Evolutionary conservation across 75 land plant species (phyloP), one percentile per base, ranked within the genome.

Genomic region (Cupressus sempervirens): DNA sequence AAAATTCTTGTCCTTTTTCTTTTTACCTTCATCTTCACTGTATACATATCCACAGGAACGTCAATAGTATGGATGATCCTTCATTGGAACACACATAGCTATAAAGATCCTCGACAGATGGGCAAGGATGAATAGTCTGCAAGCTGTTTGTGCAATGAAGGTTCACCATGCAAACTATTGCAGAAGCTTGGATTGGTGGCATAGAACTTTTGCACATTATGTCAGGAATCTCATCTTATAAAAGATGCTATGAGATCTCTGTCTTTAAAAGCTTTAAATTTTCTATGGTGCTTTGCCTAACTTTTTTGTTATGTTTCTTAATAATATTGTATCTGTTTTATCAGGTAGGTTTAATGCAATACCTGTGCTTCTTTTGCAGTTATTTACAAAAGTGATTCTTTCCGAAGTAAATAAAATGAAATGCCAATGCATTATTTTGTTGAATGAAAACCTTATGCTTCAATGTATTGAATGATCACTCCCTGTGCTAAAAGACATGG

Each of bases 1-100:
- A 56, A 58, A 58, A 58, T 58, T 20, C 23, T 20, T 58, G 67
- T 20, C 67, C 23, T 23, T 58, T 58, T 58, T 58, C 67, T 58
- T 58, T 58, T 58, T 58, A 58, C n/a, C 26, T 58, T 20, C 67
- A 58, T 6, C n/a, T 58, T 58, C n/a, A 58, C 7, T 58, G 67
- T 58, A 58, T 58, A 58, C 26, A 58, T 70, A 34, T 70, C 35
- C 14, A 32, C 48, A 77, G 48, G 48, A 9, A 77, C 80, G 11
- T 77, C 48, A 43, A 77, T 77, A 41, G 80, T 43, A 77, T 77
- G 80, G 80, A 77, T 77, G 80, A 77, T 77, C 80, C 48, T 77
- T 41, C 48, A 77, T 77, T 77, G 80, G 80, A 77, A 26, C 20
- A 77, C 46, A 43, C 80, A 43, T 77, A 12, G 8, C 1, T 8